Base-by-base conservation (phyloP, 129 eudicot species). In the Escallonia rubra region DNA sequence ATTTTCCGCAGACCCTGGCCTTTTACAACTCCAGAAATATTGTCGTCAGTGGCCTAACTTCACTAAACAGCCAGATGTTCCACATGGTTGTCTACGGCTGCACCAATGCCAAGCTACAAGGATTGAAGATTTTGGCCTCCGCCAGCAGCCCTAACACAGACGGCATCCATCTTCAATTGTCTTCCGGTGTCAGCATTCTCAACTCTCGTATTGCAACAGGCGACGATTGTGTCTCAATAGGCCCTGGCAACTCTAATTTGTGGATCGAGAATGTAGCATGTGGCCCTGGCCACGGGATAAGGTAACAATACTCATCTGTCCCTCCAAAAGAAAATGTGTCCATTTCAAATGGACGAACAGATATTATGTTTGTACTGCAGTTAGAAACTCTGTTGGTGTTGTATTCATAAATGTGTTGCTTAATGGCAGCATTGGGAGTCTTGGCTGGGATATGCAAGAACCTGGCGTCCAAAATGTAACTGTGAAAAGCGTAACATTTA, bases 251-350 rank as follows among this genome's bases (percentile, higher is more conserved):
- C n/a, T 15, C 59, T 6, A 41, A 59, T 39, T n/a, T 43, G 1
- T 70, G 67, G 74, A 70, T 70, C 40, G 59, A 70, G 10, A 48
- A 54, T 40, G n/a, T 60, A 12, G 64, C 67, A 9, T 70, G 74
- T 7, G 74, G 74, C 50, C 74, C 74, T 14, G 74, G 74, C 23
- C 74, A 70, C 4, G 74, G 74, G 7, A 60, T 70, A 7, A 70
- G 74, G 74, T 70, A 46, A 5, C 7, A 41, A 4, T 50, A 23
- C 34, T 23, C 34, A 23, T 23, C 34, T 23, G 34, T 23, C 34
- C 34, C 34, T 23, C 34, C 34, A 23, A 23, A 23, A 23, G 34
- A 23, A 23, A 23, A 23, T 23, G 34, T 23, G 34, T 23, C 34
- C 34, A 23, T 23, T 23, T 23, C 34, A 23, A 23, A 23, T 0